A percentile compares a stretch with the other conserved stretches of the same genome.
These are phyloP conservation scores for Magnaporthiopsis rhizophila DNA, from an alignment of 2,329 filamentous ascomycete genomes.

Conservation along the genomic window DNA sequence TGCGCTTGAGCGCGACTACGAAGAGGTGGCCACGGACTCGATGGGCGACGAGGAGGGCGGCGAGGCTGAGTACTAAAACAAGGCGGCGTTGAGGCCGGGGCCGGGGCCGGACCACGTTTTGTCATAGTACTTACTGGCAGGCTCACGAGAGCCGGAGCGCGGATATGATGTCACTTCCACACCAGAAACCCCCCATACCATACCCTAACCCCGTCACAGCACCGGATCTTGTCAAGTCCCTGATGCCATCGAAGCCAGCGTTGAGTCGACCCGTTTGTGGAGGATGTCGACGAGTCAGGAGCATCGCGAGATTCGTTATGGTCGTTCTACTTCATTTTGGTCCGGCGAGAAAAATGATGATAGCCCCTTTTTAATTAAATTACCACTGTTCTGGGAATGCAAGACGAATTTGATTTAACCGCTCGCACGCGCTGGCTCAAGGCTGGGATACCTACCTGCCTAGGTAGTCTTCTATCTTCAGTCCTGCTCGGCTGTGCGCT, in stretches of 20 bases:
- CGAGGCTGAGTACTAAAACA: slow-evolving; percentile 73
- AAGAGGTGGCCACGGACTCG: slow-evolving; percentile 74
- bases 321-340: slow-evolving; percentile 1
- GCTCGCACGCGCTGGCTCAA: too few relatives aligned
- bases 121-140: neutral
- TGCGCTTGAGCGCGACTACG: slow-evolving; percentile 79
- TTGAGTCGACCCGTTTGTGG: too few relatives aligned
- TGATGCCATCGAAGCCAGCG: too few relatives aligned
- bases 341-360: neutral
- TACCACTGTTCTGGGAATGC: too few relatives aligned
- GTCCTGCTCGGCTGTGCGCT: too few relatives aligned
- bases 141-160: neutral
- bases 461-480: too few relatives aligned
- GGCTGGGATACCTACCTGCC: too few relatives aligned
- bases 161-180: neutral
- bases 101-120: neutral
- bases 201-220: neutral
- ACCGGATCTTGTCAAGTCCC: too few relatives aligned
- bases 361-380: slow-evolving; percentile 5
- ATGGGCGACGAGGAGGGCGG: slow-evolving; percentile 50
- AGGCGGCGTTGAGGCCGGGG: neutral
- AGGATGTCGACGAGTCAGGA: too few relatives aligned
- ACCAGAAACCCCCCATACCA: neutral
- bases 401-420: too few relatives aligned
- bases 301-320: neutral